Conservation (phyloP, 352 stramenopile genomes). For the Sclerospora graminicola region DNA sequence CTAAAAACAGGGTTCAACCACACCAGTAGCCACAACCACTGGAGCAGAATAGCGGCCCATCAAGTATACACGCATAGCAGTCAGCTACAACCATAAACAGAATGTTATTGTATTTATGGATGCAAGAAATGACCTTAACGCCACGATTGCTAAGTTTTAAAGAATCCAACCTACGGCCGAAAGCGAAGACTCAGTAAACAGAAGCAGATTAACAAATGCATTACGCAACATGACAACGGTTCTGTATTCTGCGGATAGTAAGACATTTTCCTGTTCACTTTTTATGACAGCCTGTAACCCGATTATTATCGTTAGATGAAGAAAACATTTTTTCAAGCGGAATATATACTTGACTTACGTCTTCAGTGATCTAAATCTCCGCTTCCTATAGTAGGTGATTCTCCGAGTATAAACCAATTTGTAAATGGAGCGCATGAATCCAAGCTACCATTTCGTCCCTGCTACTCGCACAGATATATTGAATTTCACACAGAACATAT, state of each 20-base stretch:
- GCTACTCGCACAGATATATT: slow-evolving; percentile 61
- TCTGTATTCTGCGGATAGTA: slow-evolving; percentile 31
- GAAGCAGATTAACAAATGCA: too few species aligned
- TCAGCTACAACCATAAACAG: too few species aligned
- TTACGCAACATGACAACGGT: slow-evolving; percentile 45
- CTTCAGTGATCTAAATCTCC: slow-evolving; percentile 80
- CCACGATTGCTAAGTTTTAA: too few species aligned
- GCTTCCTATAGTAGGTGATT: slow-evolving; percentile 74
- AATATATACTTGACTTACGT: slow-evolving; percentile 43
- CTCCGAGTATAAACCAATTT: slow-evolving; percentile 70
- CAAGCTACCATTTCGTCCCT: slow-evolving; percentile 77
- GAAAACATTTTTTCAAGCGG: background rate
- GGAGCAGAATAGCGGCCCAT: too few species aligned
- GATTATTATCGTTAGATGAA: background rate
- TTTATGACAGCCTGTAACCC: slow-evolving; percentile 38
- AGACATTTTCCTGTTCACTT: slow-evolving; percentile 42
- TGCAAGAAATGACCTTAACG: too few species aligned
- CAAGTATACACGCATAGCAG: too few species aligned
- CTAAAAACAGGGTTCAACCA: too few species aligned
- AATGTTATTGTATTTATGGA: too few species aligned
- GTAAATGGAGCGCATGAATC: slow-evolving; percentile 71
- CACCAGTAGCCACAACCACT: too few species aligned
- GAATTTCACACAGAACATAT: background rate
- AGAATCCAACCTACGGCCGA: too few species aligned
- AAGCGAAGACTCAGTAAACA: too few species aligned